Conservation (phyloP, 1,284 basidiomycete species). For the Cryptococcus wingfieldii region DNA sequence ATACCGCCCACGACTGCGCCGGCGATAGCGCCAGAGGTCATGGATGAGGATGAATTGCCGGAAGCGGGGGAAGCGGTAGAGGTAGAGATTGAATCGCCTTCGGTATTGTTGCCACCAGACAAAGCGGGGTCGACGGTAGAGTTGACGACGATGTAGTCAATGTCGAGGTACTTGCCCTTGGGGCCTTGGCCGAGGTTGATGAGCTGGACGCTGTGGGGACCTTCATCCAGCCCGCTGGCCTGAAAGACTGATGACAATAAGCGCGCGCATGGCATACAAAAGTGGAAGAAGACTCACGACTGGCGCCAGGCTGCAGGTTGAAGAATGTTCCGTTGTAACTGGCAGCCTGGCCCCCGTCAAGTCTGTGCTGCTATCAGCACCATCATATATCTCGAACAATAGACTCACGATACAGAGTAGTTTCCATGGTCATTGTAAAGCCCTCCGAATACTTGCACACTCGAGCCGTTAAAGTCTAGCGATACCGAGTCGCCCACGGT, state of each 20-base stretch:
- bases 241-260: conserved; percentile 7
- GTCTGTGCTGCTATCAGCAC: background rate
- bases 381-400: background rate
- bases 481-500: conserved; percentile 4
- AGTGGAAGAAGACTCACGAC: background rate
- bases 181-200: conserved; percentile 15
- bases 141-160: conserved; percentile 21
- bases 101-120: background rate
- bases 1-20: conserved; percentile 21
- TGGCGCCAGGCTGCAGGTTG: background rate
- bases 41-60: background rate
- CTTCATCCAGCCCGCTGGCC: conserved; percentile 12
- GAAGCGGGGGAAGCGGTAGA: background rate
- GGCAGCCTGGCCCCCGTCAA: conserved; percentile 12
- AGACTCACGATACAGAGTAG: conserved; percentile 10
- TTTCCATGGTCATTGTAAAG: conserved; percentile 18
- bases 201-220: conserved; percentile 11
- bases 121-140: conserved; percentile 3
- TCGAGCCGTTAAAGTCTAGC: conserved; percentile 17
- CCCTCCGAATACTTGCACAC: conserved; percentile 14
- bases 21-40: conserved; percentile 14
- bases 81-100: background rate
- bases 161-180: conserved; percentile 7
- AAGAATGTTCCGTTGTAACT: conserved; percentile 12
- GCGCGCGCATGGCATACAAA: too few species aligned